Evolutionary conservation across 257 asterid species (phyloP).

Genomic region (Euphrasia confusa): DNA sequence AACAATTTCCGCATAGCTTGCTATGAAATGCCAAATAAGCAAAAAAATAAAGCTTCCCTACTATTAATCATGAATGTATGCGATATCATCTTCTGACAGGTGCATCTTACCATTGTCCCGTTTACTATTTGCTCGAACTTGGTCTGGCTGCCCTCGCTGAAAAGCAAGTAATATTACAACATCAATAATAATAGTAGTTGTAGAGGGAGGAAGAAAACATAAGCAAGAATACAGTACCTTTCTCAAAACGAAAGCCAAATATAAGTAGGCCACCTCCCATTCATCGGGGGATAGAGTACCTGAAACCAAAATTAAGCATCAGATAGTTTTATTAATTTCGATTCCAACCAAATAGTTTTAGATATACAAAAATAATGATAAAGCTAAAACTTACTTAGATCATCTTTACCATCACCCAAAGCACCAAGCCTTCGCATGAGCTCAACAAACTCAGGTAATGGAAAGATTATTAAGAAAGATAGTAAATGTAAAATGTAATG

Average conservation of each 20-base stretch:
- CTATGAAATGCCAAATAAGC: no score
- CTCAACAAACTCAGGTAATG: no score
- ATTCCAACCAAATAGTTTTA: background rate
- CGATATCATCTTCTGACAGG: slow-evolving; percentile 55
- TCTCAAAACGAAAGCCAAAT: no score
- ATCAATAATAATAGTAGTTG: no score
- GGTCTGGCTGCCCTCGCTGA: slow-evolving; percentile 22
- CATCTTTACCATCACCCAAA: slow-evolving; percentile 54
- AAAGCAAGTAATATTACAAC: background rate
- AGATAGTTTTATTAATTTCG: background rate
- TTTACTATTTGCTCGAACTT: slow-evolving; percentile 30
- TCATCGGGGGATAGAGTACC: no score
- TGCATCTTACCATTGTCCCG: slow-evolving; percentile 79
- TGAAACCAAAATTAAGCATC: slow-evolving; percentile 22
- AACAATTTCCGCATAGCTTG: no score
- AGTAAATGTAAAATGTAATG: no score
- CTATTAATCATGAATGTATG: background rate
- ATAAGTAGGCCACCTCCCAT: no score
- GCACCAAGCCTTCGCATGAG: no score
- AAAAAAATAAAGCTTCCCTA: no score
- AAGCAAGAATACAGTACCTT: slow-evolving; percentile 71
- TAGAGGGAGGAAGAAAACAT: slow-evolving; percentile 29
- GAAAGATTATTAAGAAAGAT: no score
- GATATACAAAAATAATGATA: background rate
- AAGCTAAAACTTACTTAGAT: slow-evolving; percentile 46